Conservation (phyloP, 2,329 filamentous ascomycete genomes). For the Talaromyces rugulosus region DNA sequence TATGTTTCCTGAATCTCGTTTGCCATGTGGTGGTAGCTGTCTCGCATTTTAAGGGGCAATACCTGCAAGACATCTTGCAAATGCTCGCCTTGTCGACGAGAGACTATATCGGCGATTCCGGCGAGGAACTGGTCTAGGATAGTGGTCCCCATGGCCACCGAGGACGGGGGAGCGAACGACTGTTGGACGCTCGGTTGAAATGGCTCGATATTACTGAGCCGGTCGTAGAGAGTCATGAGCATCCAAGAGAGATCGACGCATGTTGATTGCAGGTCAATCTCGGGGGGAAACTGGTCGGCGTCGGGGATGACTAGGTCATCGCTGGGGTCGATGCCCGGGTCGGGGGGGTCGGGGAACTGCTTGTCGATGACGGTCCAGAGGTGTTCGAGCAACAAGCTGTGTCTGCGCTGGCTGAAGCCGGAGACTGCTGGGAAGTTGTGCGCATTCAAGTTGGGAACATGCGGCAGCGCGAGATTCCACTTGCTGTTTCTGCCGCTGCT, state of each 20-base stretch:
- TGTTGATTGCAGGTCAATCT: conserved; percentile 8
- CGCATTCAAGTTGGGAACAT: neutral
- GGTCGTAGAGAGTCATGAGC: neutral
- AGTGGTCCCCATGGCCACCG: conserved; percentile 45
- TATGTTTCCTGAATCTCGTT: conserved; percentile 62
- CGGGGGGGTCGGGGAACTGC: neutral
- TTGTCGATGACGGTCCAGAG: neutral
- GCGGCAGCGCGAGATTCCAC: neutral
- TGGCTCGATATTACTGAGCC: neutral
- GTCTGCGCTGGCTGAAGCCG: neutral
- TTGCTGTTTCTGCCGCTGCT: neutral
- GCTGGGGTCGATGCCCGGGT: neutral
- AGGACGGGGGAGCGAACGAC: neutral
- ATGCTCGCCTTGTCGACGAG: conserved; percentile 58
- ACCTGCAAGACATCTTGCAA: conserved; percentile 70
- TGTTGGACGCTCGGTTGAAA: neutral
- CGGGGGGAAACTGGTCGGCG: neutral
- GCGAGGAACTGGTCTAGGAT: conserved; percentile 65
- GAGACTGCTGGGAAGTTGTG: neutral
- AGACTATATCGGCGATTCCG: conserved; percentile 60
- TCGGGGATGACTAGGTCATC: conserved; percentile 1
- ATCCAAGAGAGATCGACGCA: neutral
- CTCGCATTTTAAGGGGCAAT: conserved; percentile 61
- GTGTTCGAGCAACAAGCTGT: neutral
- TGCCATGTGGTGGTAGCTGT: conserved; percentile 65